phyloP scores from a whole-genome alignment of 495 filamentous ascomycete species.

The Neohortaea acidophila region DNA sequence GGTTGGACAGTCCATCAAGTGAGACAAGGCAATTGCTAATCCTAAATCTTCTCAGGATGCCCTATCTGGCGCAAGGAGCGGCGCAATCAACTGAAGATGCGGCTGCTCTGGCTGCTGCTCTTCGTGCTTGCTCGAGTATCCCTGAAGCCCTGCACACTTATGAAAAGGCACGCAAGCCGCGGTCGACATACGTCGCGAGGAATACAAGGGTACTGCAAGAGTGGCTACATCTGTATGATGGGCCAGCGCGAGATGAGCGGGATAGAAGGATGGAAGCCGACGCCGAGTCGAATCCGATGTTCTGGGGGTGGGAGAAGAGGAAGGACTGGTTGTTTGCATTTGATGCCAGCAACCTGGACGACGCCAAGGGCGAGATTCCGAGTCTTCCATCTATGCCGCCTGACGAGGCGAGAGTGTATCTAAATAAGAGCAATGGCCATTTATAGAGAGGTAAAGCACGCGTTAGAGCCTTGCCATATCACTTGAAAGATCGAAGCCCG shows the following conservation, averaged over 20 bases:
- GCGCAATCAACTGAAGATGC: conserved; percentile 20
- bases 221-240: conserved; percentile 44
- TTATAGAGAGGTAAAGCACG: too few relatives aligned
- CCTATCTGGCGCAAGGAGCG: conserved; percentile 21
- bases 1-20: too few relatives aligned
- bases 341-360: conserved; percentile 8
- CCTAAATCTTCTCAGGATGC: too few relatives aligned
- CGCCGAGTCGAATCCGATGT: conserved; percentile 9
- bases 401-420: conserved; percentile 8
- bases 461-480: conserved; percentile 12
- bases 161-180: conserved; percentile 43
- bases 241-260: conserved; percentile 37
- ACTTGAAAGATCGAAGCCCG: conserved; percentile 41
- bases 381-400: conserved; percentile 11
- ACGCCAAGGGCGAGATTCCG: conserved; percentile 8
- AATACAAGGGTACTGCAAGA: conserved; percentile 39
- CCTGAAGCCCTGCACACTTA: conserved; percentile 37
- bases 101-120: conserved; percentile 12
- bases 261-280: conserved; percentile 32
- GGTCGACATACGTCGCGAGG: conserved; percentile 41
- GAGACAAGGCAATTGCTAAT: too few relatives aligned
- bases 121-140: not conserved
- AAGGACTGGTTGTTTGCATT: conserved; percentile 15
- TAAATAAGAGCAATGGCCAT: not conserved
- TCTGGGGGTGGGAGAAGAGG: conserved; percentile 10